Conservation (phyloP, 495 filamentous ascomycete genomes). For the Symbiotaphrina buchneri region DNA sequence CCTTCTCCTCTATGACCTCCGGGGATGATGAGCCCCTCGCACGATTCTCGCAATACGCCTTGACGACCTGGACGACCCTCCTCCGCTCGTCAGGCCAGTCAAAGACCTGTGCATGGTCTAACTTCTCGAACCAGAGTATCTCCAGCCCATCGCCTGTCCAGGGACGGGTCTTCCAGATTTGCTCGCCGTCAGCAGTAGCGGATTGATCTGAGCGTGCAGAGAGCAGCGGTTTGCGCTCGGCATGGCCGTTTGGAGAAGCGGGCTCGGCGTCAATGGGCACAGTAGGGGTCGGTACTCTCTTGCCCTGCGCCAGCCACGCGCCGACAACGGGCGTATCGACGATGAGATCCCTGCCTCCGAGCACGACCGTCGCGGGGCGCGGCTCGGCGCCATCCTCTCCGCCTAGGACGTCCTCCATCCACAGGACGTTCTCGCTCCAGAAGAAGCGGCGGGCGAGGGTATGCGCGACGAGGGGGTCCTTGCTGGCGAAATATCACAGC, state of each 20-base stretch:
- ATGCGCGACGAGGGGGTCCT: constrained; percentile 36
- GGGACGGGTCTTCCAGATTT: constrained; percentile 20
- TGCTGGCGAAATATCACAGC: constrained; percentile 43
- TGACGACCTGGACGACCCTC: constrained; percentile 17
- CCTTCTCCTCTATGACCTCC: no score
- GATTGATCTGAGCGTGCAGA: no score
- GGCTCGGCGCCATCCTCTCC: no score
- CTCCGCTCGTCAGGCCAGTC: constrained; percentile 19
- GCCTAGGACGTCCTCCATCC: constrained; percentile 32
- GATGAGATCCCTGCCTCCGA: constrained; percentile 39
- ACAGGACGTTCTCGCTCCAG: constrained; percentile 43
- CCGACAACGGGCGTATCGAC: constrained; percentile 34
- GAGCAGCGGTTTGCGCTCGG: no score
- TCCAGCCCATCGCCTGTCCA: constrained; percentile 29
- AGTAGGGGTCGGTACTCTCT: constrained; percentile 2
- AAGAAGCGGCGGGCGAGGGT: constrained; percentile 38
- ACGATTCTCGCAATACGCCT: constrained; percentile 21
- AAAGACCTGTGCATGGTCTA: constrained; percentile 51
- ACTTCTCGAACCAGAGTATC: constrained; percentile 33
- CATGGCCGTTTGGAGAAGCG: background rate
- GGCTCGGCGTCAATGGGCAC: background rate
- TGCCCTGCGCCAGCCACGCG: constrained; percentile 24
- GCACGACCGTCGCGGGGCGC: constrained; percentile 27
- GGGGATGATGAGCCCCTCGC: no score
- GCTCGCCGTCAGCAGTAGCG: no score